A percentile compares a stretch with the other conserved stretches of the same genome.
These are phyloP conservation scores for Fusarium musae DNA, from an alignment of 2,329 filamentous ascomycete genomes.

Conservation along the genomic window DNA sequence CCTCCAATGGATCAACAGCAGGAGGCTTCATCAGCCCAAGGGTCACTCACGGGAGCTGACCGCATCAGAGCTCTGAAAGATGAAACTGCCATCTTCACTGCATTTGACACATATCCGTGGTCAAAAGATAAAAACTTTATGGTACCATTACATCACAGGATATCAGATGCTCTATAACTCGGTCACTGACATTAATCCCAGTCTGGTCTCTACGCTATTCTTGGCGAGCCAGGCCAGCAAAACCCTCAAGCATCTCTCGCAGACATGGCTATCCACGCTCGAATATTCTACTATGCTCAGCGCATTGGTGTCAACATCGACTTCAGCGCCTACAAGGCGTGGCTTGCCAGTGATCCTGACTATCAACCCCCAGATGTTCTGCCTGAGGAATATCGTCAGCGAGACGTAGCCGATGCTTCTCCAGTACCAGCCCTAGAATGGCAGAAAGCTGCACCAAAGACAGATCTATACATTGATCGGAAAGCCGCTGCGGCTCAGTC, in stretches of 20 bases:
- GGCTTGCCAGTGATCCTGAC: constrained; percentile 58
- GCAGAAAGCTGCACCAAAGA: constrained; percentile 62
- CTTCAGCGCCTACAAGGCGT: constrained; percentile 74
- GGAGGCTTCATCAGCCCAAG: constrained; percentile 24
- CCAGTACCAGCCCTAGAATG: constrained; percentile 51
- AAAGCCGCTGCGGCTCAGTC: constrained; percentile 39
- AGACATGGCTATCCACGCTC: constrained; percentile 73
- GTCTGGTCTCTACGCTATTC: constrained; percentile 72
- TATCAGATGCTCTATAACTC: neutral
- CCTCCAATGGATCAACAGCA: constrained; percentile 27
- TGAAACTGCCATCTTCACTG: constrained; percentile 62
- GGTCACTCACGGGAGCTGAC: constrained; percentile 47
- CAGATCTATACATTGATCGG: constrained; percentile 58
- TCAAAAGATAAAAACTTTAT: constrained; percentile 75
- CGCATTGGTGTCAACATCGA: constrained; percentile 66
- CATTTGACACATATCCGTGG: constrained; percentile 76
- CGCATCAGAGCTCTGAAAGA: constrained; percentile 54
- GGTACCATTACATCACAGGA: constrained; percentile 50
- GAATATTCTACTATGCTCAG: constrained; percentile 72
- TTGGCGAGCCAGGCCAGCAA: constrained; percentile 61
- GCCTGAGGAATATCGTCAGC: constrained; percentile 48
- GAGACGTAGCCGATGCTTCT: constrained; percentile 11
- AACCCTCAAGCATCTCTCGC: constrained; percentile 61
- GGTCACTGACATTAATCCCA: constrained; percentile 38
- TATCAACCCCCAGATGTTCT: constrained; percentile 51